Percentiles rank a stretch among this genome's conserved stretches.
These are phyloP conservation scores for Suhomyces emberorum DNA, from an alignment of 805 yeast genomes.

Conservation along the genomic window DNA sequence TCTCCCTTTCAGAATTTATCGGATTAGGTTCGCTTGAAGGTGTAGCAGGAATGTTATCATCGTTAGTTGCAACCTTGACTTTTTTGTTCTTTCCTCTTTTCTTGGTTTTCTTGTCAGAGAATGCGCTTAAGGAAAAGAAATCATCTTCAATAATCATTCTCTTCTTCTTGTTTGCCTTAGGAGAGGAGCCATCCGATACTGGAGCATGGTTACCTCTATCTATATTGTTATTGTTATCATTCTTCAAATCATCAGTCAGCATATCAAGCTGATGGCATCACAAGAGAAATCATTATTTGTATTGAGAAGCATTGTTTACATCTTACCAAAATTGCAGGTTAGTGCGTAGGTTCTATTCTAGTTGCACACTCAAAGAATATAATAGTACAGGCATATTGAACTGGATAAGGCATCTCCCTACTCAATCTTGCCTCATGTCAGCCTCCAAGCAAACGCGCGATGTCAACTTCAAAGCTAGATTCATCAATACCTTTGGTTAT, in stretches of 20 bases:
- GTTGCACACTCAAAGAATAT: no score
- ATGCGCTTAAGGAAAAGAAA: slow-evolving; percentile 13
- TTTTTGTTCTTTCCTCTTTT: slow-evolving; percentile 7
- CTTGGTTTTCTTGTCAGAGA: slow-evolving; percentile 6
- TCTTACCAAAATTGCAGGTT: neutral
- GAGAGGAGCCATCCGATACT: neutral
- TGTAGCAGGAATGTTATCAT: neutral
- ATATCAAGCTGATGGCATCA: neutral
- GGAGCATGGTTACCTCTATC: neutral
- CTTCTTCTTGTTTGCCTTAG: slow-evolving; percentile 11
- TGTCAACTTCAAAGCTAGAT: slow-evolving; percentile 28
- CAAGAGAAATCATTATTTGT: neutral
- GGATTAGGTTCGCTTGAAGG: neutral
- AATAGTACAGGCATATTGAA: no score
- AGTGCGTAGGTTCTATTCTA: no score
- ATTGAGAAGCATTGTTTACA: no score
- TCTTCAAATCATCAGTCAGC: slow-evolving; percentile 4
- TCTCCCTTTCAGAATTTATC: neutral
- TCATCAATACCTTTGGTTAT: slow-evolving; percentile 45
- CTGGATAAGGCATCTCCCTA: neutral
- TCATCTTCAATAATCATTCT: slow-evolving; percentile 12
- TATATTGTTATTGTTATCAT: neutral
- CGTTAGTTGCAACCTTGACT: neutral
- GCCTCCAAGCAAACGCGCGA: slow-evolving; percentile 13
- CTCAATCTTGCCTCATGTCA: neutral